Base-by-base conservation (phyloP, 1,284 basidiomycete genomes). In the Laetiporus sulphureus region DNA sequence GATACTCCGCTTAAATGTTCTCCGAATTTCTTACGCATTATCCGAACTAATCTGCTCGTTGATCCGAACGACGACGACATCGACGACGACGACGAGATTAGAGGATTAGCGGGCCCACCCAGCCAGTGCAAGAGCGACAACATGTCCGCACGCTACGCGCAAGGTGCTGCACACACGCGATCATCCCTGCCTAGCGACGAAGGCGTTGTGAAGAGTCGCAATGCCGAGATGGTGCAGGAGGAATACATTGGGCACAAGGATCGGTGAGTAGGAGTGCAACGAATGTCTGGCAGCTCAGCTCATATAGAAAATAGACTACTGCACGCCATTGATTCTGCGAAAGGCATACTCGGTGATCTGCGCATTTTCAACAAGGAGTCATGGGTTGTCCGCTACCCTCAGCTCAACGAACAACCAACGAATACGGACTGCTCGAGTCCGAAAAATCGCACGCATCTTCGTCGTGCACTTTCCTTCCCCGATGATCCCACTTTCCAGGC, bases 301-400 rank as follows among this genome's bases (percentile, higher is more conserved):
- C 11, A 40, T n/a, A 23, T 10, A 16, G 12, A 8, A 15, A 25
- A 23, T 51, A 94, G 91, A 34, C 70, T 96, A 41, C 72, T 89
- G 21, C 68, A 69, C 32, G 89, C 85, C 18, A 78, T 95, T 50
- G 79, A 86, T 53, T 70, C 77, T 0, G 83, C 90, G 23, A 77
- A 78, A 55, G 59, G 66, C 15, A 75, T 97, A 36, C 69, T 96
- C 29, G 68, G 64, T 40, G 83, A 86, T 52, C 66, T 97, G 23
- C 79, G 79, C 46, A 69, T 74, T 47, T 95, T 94, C 69, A 96
- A 89, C 69, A 83, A 82, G 63, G 73, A 82, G 36, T 75, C 86
- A 50, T 95, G 91, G 88, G 73, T 89, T 29, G 78, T 96, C 22
- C 73, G 90, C 44, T 97, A 97, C 62, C 92, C 92, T 36, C 75